A percentile compares a stretch with the other conserved stretches of the same genome.
Conservation (phyloP, 495 filamentous ascomycete species). For the Aspergillus panamensis region DNA sequence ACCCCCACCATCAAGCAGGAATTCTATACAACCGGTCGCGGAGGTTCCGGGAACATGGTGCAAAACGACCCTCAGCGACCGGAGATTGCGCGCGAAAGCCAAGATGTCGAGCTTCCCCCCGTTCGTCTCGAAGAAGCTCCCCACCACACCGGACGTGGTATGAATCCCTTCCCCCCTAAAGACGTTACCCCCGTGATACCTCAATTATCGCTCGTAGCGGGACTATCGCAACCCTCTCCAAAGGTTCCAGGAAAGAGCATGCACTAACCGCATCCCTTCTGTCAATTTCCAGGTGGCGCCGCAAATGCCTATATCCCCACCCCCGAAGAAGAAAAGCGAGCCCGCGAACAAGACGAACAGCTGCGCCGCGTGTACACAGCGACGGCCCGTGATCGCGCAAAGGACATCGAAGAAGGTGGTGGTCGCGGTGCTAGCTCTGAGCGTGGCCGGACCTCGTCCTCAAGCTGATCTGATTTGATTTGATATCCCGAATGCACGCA, state of each 20-base stretch:
- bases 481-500: background rate
- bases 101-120: slow-evolving; percentile 67
- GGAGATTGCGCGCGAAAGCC: slow-evolving; percentile 68
- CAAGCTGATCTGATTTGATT: slow-evolving; percentile 18
- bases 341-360: slow-evolving; percentile 36
- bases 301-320: slow-evolving; percentile 45
- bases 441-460: slow-evolving; percentile 24
- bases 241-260: background rate
- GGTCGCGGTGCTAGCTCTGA: slow-evolving; percentile 3
- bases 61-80: slow-evolving; percentile 59
- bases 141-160: slow-evolving; percentile 48
- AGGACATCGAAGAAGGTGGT: slow-evolving; percentile 31
- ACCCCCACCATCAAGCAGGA: slow-evolving; percentile 81
- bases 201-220: background rate
- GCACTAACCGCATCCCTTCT: background rate
- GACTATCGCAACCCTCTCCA: background rate
- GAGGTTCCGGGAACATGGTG: slow-evolving; percentile 73
- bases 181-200: background rate
- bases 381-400: slow-evolving; percentile 35
- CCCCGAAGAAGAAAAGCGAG: slow-evolving; percentile 36
- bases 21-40: slow-evolving; percentile 78
- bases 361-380: slow-evolving; percentile 34
- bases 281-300: slow-evolving; percentile 33
- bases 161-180: slow-evolving; percentile 8
- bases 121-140: slow-evolving; percentile 45